A percentile compares a stretch with the other conserved stretches of the same genome.
Evolutionary conservation across 768 basidiomycete genomes (phyloP).

Genomic region (Antrodiella citrinella): DNA sequence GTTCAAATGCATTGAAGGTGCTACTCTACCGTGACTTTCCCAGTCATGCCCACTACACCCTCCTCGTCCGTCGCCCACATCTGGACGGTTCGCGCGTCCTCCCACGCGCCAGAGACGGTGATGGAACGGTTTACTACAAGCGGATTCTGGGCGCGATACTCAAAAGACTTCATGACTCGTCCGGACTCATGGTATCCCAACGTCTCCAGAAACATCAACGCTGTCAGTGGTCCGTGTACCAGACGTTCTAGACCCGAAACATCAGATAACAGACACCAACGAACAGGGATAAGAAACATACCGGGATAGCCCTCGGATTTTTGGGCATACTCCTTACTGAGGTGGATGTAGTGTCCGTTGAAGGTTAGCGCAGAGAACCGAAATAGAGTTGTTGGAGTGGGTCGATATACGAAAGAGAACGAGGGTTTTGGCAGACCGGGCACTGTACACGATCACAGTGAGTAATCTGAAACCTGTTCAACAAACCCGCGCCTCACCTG

Average conservation of each 20-base stretch:
- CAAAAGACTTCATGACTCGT: constrained; percentile 41
- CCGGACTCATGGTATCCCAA: constrained; percentile 42
- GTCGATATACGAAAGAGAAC: constrained; percentile 60
- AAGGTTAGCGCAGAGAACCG: constrained; percentile 83
- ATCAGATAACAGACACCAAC: constrained; percentile 3
- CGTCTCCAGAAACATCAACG: constrained; percentile 67
- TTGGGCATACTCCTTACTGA: constrained; percentile 67
- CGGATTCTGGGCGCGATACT: constrained; percentile 65
- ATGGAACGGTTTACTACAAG: constrained; percentile 43
- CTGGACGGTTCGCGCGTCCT: constrained; percentile 28
- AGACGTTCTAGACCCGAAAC: constrained; percentile 50
- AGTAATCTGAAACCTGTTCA: background rate
- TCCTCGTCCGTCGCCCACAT: constrained; percentile 55
- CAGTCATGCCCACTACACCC: constrained; percentile 62
- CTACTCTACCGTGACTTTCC: no score
- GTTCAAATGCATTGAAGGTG: no score
- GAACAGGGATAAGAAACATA: constrained; percentile 17
- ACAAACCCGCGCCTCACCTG: constrained; percentile 29
- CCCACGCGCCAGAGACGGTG: constrained; percentile 40
- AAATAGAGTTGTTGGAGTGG: constrained; percentile 67
- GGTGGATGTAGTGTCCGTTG: constrained; percentile 80
- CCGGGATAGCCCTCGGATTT: constrained; percentile 67
- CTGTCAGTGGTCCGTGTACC: constrained; percentile 81
- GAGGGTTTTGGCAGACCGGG: constrained; percentile 41
- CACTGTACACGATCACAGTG: constrained; percentile 28